These are phyloP conservation scores for Coniochaeta sp. DNA, from an alignment of 2,329 filamentous ascomycete genomes.

Conservation along the genomic window DNA sequence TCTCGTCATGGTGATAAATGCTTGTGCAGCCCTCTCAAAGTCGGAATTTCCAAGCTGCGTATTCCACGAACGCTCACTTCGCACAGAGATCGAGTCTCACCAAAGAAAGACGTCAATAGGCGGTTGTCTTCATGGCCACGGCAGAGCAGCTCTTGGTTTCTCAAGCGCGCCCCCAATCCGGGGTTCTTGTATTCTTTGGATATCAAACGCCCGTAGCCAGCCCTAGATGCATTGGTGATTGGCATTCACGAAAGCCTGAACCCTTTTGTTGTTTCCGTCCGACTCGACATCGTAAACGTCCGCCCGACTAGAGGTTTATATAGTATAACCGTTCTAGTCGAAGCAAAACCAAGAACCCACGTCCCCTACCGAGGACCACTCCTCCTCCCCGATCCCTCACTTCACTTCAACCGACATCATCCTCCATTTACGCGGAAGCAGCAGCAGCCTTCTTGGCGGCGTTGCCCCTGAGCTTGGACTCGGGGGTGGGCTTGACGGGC, in stretches of 20 bases:
- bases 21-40: too few relatives aligned
- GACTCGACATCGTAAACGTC: slow-evolving; percentile 3
- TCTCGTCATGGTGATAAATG: too few relatives aligned
- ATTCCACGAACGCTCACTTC: neutral
- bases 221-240: slow-evolving; percentile 18
- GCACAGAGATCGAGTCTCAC: neutral
- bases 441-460: slow-evolving; percentile 68
- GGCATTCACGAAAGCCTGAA: slow-evolving; percentile 10
- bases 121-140: neutral
- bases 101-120: too few relatives aligned
- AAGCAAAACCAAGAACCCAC: neutral
- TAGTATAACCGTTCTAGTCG: neutral
- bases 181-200: slow-evolving; percentile 16
- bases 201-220: slow-evolving; percentile 23
- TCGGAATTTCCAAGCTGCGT: too few relatives aligned
- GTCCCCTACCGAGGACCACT: neutral
- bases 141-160: slow-evolving; percentile 1
- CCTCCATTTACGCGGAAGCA: neutral
- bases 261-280: slow-evolving; percentile 7
- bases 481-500: slow-evolving; percentile 67
- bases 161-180: neutral
- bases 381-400: too few relatives aligned
- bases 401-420: neutral
- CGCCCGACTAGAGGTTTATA: neutral
- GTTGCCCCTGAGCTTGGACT: slow-evolving; percentile 69